Evolutionary conservation across 2,329 filamentous ascomycete genomes (phyloP).

Genomic region (Coniochaeta prunicola): DNA sequence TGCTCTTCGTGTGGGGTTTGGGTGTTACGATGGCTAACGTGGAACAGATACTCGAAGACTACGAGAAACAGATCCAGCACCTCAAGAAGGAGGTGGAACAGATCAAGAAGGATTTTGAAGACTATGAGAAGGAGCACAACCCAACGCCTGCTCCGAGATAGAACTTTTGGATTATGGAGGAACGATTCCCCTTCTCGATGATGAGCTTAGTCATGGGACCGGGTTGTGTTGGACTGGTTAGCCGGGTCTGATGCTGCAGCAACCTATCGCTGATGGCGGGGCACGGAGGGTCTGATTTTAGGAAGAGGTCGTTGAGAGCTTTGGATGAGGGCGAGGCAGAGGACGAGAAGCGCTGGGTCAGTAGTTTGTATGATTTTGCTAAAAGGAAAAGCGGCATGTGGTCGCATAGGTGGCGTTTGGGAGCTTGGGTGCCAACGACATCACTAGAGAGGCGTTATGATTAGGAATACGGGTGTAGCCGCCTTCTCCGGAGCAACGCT

Average conservation of each 20-base stretch:
- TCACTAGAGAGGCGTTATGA: background rate
- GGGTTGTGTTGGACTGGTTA: background rate
- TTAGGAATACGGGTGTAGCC: background rate
- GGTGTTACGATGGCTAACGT: conserved; percentile 1
- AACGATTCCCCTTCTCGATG: background rate
- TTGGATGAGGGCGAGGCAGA: background rate
- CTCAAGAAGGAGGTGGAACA: conserved; percentile 66
- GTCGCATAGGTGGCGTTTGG: background rate
- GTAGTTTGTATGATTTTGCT: background rate
- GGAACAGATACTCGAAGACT: conserved; percentile 66
- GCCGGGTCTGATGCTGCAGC: background rate
- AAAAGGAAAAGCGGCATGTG: background rate
- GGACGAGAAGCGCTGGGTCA: background rate
- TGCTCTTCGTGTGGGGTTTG: background rate
- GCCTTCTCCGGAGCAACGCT: background rate
- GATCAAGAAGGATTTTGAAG: conserved; percentile 48
- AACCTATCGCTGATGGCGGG: background rate
- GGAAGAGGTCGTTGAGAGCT: background rate
- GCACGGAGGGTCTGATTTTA: background rate
- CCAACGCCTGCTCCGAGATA: conserved; percentile 17
- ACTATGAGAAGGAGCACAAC: conserved; percentile 46
- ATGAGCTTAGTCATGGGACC: background rate
- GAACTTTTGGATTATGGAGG: background rate
- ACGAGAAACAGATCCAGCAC: conserved; percentile 72
- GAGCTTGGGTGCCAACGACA: background rate